Conservation (phyloP, 139 green algal species). For the Coccomyxa sp. region DNA sequence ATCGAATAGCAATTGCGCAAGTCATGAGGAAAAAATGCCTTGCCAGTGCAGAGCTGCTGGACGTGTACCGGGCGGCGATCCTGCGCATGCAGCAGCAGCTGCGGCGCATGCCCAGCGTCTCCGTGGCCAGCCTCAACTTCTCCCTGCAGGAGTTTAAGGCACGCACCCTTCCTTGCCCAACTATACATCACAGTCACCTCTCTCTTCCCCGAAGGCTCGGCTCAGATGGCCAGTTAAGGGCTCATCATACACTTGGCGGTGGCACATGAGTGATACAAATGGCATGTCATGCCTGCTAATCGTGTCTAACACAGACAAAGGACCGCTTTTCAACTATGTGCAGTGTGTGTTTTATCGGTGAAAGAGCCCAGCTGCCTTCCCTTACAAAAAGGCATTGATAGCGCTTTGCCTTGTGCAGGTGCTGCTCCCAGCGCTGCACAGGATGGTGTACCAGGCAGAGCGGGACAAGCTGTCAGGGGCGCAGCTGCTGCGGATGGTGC, state of each 20-base stretch:
- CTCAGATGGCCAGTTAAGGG: too few species aligned
- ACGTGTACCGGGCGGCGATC: constrained; percentile 68
- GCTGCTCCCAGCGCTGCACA: constrained; percentile 64
- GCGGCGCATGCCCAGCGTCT: constrained; percentile 12
- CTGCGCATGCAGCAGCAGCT: constrained; percentile 64
- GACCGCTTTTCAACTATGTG: too few species aligned
- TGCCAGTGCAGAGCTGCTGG: constrained; percentile 66
- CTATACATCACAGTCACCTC: too few species aligned
- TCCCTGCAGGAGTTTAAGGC: constrained; percentile 57
- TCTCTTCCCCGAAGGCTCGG: too few species aligned
- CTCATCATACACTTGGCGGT: too few species aligned
- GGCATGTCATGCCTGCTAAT: too few species aligned
- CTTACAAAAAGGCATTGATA: too few species aligned
- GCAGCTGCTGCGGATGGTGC: constrained; percentile 54
- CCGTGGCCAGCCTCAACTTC: constrained; percentile 57
- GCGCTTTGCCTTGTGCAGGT: constrained; percentile 31
- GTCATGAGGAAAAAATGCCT: not conserved
- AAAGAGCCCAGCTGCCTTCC: too few species aligned
- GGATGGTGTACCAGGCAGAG: constrained; percentile 46
- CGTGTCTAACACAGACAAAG: too few species aligned
- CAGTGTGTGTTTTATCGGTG: too few species aligned
- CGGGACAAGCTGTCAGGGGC: constrained; percentile 25
- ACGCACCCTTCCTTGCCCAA: not conserved
- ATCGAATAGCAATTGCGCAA: not conserved
- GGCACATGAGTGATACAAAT: too few species aligned